Evolutionary conservation across 805 yeast genomes (phyloP), one percentile per base, ranked within the genome.

Genomic region (Candida ipomoeae): DNA sequence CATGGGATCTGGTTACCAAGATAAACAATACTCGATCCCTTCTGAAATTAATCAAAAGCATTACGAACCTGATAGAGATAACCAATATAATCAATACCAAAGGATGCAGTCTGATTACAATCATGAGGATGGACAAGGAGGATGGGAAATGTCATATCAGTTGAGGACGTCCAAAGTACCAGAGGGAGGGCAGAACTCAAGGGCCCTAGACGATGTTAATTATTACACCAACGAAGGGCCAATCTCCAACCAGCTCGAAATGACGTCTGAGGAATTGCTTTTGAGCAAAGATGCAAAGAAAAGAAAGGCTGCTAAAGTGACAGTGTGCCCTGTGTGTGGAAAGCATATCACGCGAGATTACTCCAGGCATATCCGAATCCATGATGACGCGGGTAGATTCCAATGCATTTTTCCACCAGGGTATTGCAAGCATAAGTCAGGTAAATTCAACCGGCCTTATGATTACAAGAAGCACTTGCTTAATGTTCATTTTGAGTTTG

Each of bases 401-500:
- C 71, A 69, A 53, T 73, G 78, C 55, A 70, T 71, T 17, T 73
- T 67, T 52, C 76, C 77, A 0, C 65, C 65, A 43, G 60, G 56
- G 26, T 62, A 60, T 62, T 73, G 78, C 57, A 69, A 64, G 49
- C 78, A 73, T 51, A 68, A 69, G 52, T 71, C 77, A 0, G 68
- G 72, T 41, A 62, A 73, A 49, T 73, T 73, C 55, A 73, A 73
- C 55, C 61, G 78, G 34, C 78, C 78, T 1, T 73, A 73, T 51
- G 78, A 73, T 56, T 73, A 69, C 65, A 73, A 73, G 53, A 73
- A 73, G 49, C 78, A 73, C 54, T 60, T 73, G 42, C 63, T 73
- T 39, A 76, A 73, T 52, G 63, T 65, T 50, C 78, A 73, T 52
- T 73, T 73, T 57, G 62, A 58, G 46, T 73, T 73, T 50, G 77